Evolutionary conservation across 2,329 filamentous ascomycete genomes (phyloP).

Genomic region (Cephalotrichum gorgonifer): DNA sequence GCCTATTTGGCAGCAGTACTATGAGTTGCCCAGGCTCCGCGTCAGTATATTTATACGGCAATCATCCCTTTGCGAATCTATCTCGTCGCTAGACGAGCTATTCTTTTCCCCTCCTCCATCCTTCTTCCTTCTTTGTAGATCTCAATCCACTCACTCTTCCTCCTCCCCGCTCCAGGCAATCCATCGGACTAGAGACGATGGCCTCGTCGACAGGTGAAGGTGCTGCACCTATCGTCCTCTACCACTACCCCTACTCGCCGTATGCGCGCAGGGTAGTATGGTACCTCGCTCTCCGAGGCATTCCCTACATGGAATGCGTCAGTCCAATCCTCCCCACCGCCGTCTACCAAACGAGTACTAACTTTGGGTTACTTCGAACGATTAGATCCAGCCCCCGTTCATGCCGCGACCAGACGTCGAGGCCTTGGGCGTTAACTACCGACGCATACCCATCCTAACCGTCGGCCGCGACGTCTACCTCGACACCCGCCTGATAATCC

Average conservation of each 20-base stretch:
- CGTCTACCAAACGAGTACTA: not conserved
- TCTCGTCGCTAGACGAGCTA: too few relatives aligned
- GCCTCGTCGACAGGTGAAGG: not conserved
- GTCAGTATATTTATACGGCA: too few relatives aligned
- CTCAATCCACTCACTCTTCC: too few relatives aligned
- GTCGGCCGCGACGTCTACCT: slow-evolving; percentile 59
- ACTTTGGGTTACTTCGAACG: not conserved
- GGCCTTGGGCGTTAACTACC: slow-evolving; percentile 52
- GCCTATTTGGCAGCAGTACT: too few relatives aligned
- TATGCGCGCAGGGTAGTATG: slow-evolving; percentile 54
- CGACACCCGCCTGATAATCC: slow-evolving; percentile 59
- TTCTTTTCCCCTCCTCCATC: too few relatives aligned
- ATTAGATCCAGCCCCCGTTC: slow-evolving; percentile 52
- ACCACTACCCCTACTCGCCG: slow-evolving; percentile 56
- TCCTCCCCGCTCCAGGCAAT: too few relatives aligned
- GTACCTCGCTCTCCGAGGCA: slow-evolving; percentile 57
- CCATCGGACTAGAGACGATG: not conserved
- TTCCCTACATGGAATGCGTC: slow-evolving; percentile 59
- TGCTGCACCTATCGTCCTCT: slow-evolving; percentile 36
- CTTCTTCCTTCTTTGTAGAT: too few relatives aligned
- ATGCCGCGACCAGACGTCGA: slow-evolving; percentile 57
- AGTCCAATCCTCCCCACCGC: slow-evolving; percentile 16
- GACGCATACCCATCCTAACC: slow-evolving; percentile 58
- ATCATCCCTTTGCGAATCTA: too few relatives aligned
- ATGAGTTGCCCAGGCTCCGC: too few relatives aligned